phyloP scores from a whole-genome alignment of 2,329 filamentous ascomycete species.

The Exophiala spinifera region DNA sequence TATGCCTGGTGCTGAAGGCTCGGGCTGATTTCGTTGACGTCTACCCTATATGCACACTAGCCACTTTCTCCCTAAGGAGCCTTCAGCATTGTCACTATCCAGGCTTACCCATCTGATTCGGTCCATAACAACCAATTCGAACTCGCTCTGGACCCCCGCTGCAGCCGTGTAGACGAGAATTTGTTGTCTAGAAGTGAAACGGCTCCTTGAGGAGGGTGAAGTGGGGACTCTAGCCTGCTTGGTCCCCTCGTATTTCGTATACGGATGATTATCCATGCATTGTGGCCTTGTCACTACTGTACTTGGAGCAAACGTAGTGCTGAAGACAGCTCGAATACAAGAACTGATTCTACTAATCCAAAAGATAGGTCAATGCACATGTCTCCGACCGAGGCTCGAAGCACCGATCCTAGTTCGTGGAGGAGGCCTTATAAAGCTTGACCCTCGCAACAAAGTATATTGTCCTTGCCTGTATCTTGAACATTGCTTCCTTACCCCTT shows the following conservation, averaged over 20 bases:
- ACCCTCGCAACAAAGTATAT: too few species aligned
- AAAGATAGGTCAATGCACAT: too few species aligned
- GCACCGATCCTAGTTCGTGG: too few species aligned
- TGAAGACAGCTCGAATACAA: too few species aligned
- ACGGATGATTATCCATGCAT: not conserved
- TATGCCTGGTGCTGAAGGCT: slow-evolving; percentile 45
- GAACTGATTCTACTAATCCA: too few species aligned
- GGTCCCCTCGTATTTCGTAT: not conserved
- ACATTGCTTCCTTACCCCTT: too few species aligned
- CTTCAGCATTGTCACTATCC: not conserved
- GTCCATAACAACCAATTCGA: not conserved
- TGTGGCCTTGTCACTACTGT: not conserved
- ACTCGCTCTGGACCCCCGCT: not conserved
- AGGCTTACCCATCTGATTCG: too few species aligned
- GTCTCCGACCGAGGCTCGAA: too few species aligned
- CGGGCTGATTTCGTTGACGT: slow-evolving; percentile 13
- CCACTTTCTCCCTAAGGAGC: not conserved
- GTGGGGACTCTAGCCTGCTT: not conserved
- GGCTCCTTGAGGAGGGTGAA: not conserved
- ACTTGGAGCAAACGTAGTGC: not conserved
- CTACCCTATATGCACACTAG: not conserved
- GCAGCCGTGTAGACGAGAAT: not conserved
- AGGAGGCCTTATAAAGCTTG: too few species aligned
- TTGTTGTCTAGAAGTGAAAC: too few species aligned
- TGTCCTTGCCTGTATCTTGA: too few species aligned